Conservation (phyloP, 2,329 filamentous ascomycete genomes). For the Colletotrichum gloeosporioides region DNA sequence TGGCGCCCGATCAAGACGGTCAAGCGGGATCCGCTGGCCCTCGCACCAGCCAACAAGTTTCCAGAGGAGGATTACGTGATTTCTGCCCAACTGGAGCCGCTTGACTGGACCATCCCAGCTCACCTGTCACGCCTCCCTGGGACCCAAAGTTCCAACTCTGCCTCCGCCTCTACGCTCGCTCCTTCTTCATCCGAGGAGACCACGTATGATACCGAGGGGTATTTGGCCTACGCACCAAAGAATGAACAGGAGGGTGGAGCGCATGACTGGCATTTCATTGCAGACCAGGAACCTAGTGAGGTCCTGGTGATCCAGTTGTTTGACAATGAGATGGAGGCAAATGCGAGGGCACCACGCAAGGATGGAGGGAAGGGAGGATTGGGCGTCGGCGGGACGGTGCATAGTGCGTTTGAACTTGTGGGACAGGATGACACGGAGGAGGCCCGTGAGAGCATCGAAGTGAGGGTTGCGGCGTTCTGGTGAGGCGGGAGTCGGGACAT, state of each 20-base stretch:
- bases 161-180: too few relatives aligned
- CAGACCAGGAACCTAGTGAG: too few relatives aligned
- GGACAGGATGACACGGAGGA: slow-evolving; percentile 1
- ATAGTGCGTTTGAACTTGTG: slow-evolving; percentile 6
- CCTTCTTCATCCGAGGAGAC: too few relatives aligned
- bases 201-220: too few relatives aligned
- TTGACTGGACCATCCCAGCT: too few relatives aligned
- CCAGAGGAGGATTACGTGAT: slow-evolving; percentile 5
- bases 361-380: background rate
- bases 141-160: too few relatives aligned
- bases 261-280: too few relatives aligned
- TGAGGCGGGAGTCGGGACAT: background rate
- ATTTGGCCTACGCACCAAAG: too few relatives aligned
- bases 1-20: slow-evolving; percentile 10
- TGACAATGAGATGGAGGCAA: slow-evolving; percentile 13
- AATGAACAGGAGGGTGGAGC: too few relatives aligned
- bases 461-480: slow-evolving; percentile 12
- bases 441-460: slow-evolving; percentile 10
- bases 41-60: background rate
- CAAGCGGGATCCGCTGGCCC: background rate
- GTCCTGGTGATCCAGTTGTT: background rate
- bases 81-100: background rate
- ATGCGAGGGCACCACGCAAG: background rate
- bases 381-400: background rate
- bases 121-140: too few relatives aligned